Conservation (phyloP, 1,284 basidiomycete species). For the Microbotryum violaceum region DNA sequence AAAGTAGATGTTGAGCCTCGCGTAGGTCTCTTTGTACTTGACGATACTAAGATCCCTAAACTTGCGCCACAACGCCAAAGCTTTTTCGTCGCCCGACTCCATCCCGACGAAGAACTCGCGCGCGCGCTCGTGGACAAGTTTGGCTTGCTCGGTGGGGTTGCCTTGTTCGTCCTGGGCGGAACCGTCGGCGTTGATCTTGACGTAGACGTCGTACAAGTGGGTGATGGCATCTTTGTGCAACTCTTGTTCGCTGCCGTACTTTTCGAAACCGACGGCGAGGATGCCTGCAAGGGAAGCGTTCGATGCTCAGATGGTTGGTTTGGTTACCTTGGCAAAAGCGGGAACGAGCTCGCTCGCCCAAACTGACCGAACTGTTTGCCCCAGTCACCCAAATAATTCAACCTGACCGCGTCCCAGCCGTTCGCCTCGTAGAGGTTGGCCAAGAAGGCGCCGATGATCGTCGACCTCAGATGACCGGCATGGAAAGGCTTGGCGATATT, state of each 20-base stretch:
- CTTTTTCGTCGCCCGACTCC: constrained; percentile 83
- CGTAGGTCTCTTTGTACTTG: constrained; percentile 87
- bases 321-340: constrained; percentile 60
- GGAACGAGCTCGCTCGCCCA: background rate
- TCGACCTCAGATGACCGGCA: constrained; percentile 91
- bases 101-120: constrained; percentile 90
- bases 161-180: constrained; percentile 16
- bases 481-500: constrained; percentile 99
- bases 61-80: constrained; percentile 78
- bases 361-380: constrained; percentile 45
- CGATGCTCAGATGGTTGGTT: background rate
- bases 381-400: constrained; percentile 71
- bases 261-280: constrained; percentile 85
- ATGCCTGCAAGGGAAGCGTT: constrained; percentile 57
- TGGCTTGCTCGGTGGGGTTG: constrained; percentile 41
- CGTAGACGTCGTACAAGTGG: constrained; percentile 90
- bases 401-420: constrained; percentile 81
- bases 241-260: constrained; percentile 77
- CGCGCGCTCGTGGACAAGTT: constrained; percentile 67
- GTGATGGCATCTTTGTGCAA: constrained; percentile 86
- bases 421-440: constrained; percentile 84
- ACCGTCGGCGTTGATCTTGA: constrained; percentile 84
- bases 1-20: constrained; percentile 81
- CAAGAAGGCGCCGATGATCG: constrained; percentile 94
- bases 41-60: constrained; percentile 90